These are phyloP conservation scores for Ascochyta pisi DNA, from an alignment of 2,329 filamentous ascomycete genomes.

Conservation along the genomic window DNA sequence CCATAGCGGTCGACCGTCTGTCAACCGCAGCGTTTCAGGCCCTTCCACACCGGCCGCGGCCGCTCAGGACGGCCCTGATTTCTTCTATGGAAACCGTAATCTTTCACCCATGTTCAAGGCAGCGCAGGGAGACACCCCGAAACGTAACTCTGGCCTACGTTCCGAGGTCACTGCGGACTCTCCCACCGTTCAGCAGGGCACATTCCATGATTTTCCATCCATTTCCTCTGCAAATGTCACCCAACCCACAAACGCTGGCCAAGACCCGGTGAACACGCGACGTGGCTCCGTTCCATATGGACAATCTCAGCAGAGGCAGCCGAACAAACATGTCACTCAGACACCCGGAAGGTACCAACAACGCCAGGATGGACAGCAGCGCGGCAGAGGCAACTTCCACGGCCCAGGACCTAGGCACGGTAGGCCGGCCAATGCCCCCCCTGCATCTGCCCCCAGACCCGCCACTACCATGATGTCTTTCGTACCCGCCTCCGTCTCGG, in stretches of 20 bases:
- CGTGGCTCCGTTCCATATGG: conserved; percentile 38
- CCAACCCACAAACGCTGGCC: conserved; percentile 23
- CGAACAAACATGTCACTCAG: conserved; percentile 32
- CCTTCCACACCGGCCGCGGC: conserved; percentile 42
- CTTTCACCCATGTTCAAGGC: conserved; percentile 59
- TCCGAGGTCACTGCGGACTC: conserved; percentile 51
- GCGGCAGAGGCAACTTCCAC: conserved; percentile 23
- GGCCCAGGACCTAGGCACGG: conserved; percentile 16
- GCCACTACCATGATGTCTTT: conserved; percentile 42
- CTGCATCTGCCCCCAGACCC: conserved; percentile 29
- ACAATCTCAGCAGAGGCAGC: conserved; percentile 31
- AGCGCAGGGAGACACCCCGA: conserved; percentile 51
- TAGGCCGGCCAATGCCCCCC: conserved; percentile 22
- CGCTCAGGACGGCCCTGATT: conserved; percentile 36
- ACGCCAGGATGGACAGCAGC: conserved; percentile 34
- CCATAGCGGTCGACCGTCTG: conserved; percentile 41
- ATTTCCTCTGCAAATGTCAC: conserved; percentile 23
- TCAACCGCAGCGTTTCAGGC: conserved; percentile 39
- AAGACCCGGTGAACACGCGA: conserved; percentile 24
- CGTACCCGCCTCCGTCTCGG: conserved; percentile 46
- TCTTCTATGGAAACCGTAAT: conserved; percentile 55
- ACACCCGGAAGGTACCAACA: conserved; percentile 35
- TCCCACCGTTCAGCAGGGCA: conserved; percentile 31
- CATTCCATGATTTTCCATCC: conserved; percentile 35
- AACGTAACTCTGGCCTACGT: conserved; percentile 53